Conservation (phyloP, 164 flowering plant species). For the Vitis rotundifolia region DNA sequence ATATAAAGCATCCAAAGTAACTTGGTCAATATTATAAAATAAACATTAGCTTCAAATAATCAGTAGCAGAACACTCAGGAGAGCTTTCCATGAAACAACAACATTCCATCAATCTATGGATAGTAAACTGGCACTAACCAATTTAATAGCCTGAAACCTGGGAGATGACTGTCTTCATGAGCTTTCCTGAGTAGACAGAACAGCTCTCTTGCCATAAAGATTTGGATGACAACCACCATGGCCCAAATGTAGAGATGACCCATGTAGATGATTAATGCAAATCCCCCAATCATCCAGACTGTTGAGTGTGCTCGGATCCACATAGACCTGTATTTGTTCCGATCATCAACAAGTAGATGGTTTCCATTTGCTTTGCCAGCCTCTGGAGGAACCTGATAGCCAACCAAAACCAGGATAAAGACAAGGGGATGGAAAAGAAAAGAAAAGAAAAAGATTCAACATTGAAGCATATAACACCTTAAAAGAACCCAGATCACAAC, state of each 20-base stretch:
- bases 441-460: slow-evolving; percentile 4
- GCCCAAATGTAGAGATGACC: slow-evolving; percentile 97
- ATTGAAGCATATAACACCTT: neutral
- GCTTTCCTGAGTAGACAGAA: slow-evolving; percentile 79
- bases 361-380: slow-evolving; percentile 55
- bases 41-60: neutral
- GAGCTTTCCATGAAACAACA: neutral
- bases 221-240: slow-evolving; percentile 91
- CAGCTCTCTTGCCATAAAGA: slow-evolving; percentile 88
- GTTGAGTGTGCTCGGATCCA: slow-evolving; percentile 72
- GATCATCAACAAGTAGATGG: slow-evolving; percentile 75
- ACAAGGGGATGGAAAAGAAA: neutral
- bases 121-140: slow-evolving; percentile 50
- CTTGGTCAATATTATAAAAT: neutral
- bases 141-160: slow-evolving; percentile 90
- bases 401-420: no score
- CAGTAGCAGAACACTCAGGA: neutral
- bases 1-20: neutral
- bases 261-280: slow-evolving; percentile 75
- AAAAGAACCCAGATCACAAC: neutral
- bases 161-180: slow-evolving; percentile 82
- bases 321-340: slow-evolving; percentile 83
- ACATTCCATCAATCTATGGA: neutral
- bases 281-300: slow-evolving; percentile 93
- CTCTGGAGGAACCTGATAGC: slow-evolving; percentile 52